These are phyloP conservation scores for Botryotinia narcissicola DNA, from an alignment of 2,329 filamentous ascomycete species.

Conservation along the genomic window DNA sequence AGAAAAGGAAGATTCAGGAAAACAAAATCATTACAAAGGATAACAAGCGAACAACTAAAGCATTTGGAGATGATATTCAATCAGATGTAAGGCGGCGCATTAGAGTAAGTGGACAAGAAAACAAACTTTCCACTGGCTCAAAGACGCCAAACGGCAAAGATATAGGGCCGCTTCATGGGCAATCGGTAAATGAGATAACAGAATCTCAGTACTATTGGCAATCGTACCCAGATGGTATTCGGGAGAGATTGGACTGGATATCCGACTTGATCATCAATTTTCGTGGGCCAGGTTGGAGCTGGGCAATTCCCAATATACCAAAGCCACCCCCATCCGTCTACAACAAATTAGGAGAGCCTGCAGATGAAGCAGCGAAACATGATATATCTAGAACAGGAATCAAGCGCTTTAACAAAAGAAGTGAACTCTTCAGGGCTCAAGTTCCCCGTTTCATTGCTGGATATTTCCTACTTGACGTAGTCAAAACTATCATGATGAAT, in stretches of 20 bases:
- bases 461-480: constrained; percentile 68
- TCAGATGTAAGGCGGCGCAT: constrained; percentile 9
- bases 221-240: constrained; percentile 52
- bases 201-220: constrained; percentile 58
- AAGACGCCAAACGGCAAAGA: not conserved
- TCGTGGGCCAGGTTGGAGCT: constrained; percentile 59
- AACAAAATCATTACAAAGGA: not conserved
- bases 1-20: constrained; percentile 34
- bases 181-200: constrained; percentile 1
- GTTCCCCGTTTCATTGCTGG: constrained; percentile 49
- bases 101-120: constrained; percentile 24
- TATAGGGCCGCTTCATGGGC: not conserved
- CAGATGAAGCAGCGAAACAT: constrained; percentile 37
- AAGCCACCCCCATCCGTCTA: constrained; percentile 46
- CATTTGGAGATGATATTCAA: not conserved
- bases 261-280: constrained; percentile 54
- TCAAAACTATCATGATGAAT: constrained; percentile 66
- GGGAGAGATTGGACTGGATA: constrained; percentile 53
- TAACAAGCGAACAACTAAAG: not conserved
- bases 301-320: constrained; percentile 51
- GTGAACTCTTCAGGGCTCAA: constrained; percentile 47
- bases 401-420: constrained; percentile 43
- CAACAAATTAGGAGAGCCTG: constrained; percentile 39
- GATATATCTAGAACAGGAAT: constrained; percentile 48
- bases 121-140: not conserved